Evolutionary conservation across 1,284 basidiomycete species (phyloP), one percentile per base, ranked within the genome.

Genomic region (Pseudozyma sp.): DNA sequence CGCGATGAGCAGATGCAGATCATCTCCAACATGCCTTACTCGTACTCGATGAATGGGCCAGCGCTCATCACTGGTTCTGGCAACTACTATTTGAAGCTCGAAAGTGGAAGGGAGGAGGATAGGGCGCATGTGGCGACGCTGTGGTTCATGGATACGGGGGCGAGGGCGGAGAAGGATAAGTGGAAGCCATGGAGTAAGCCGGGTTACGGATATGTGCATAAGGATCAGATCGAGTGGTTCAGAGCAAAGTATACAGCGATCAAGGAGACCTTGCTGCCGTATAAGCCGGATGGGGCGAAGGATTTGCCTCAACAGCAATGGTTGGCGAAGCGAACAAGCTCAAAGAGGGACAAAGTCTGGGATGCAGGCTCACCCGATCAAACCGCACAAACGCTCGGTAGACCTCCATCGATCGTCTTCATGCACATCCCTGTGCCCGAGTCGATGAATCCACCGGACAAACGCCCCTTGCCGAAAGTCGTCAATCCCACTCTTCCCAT

Each of bases 111-210:
- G 25, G 25, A 45, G 59, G 59, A 42, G 44, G 58, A 66, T n/a
- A 91, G 89, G 83, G 93, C 90, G 1, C 93, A 95, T 72, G 87
- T 97, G 10, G 88, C 96, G 64, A 95, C 93, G 0, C 85, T 98
- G 4, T 98, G 97, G 86, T 94, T 97, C 88, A 87, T 98, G 68
- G 95, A 98, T 85, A 95, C 94, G 1, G 93, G 93, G 18, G 87
- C 90, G 0, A 18, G 69, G 16, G 72, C 76, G 2, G 62, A 64
- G 12, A 69, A 61, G 51, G 59, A 71, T 13, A 21, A 34, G n/a
- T 67, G 67, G 76, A 70, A 67, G 31, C 77, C 76, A 12, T 76
- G 70, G 73, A 42, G 57, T n/a, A 68, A 54, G 40, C 57, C 68
- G 1, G 70, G 73, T 6, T 84, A 84, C 50, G 82, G 77, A 18